These are phyloP conservation scores for Dryadomyces quercus-mongolicae DNA, from an alignment of 2,329 filamentous ascomycete genomes.

Conservation along the genomic window DNA sequence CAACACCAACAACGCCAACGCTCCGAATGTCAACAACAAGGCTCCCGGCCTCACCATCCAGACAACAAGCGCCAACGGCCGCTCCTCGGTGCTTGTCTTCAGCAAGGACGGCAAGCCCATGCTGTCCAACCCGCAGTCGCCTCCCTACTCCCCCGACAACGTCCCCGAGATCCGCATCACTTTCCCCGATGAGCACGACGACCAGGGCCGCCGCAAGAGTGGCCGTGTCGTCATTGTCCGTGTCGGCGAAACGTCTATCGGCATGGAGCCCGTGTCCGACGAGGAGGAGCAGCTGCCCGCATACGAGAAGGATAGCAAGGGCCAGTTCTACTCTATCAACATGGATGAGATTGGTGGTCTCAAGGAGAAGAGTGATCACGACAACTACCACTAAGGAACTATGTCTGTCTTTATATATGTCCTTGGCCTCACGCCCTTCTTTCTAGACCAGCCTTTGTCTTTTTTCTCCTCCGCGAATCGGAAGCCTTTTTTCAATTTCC, in stretches of 20 bases:
- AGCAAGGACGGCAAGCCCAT: conserved; percentile 60
- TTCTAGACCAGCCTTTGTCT: not conserved
- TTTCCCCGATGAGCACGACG: conserved; percentile 91
- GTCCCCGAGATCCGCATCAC: conserved; percentile 96
- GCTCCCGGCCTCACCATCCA: conserved; percentile 44
- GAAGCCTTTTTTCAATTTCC: not conserved
- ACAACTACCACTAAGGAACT: conserved; percentile 19
- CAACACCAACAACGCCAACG: not conserved
- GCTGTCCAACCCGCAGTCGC: conserved; percentile 61
- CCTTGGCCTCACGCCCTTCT: not conserved
- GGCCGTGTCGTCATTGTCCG: conserved; percentile 86
- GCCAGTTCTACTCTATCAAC: conserved; percentile 85
- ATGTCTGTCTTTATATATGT: not conserved
- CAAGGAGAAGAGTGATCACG: conserved; percentile 64
- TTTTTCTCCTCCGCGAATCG: not conserved
- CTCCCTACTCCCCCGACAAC: conserved; percentile 67
- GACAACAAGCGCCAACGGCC: conserved; percentile 34
- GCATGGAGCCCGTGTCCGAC: conserved; percentile 77
- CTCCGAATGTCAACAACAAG: conserved; percentile 28
- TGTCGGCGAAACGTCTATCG: conserved; percentile 77
- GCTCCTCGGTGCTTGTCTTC: conserved; percentile 63
- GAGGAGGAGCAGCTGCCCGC: conserved; percentile 71
- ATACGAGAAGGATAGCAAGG: conserved; percentile 70
- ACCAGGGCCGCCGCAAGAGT: conserved; percentile 65
- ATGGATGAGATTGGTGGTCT: conserved; percentile 89